These are phyloP conservation scores for Agaricus subrufescens DNA, from an alignment of 768 basidiomycete genomes.

Conservation along the genomic window DNA sequence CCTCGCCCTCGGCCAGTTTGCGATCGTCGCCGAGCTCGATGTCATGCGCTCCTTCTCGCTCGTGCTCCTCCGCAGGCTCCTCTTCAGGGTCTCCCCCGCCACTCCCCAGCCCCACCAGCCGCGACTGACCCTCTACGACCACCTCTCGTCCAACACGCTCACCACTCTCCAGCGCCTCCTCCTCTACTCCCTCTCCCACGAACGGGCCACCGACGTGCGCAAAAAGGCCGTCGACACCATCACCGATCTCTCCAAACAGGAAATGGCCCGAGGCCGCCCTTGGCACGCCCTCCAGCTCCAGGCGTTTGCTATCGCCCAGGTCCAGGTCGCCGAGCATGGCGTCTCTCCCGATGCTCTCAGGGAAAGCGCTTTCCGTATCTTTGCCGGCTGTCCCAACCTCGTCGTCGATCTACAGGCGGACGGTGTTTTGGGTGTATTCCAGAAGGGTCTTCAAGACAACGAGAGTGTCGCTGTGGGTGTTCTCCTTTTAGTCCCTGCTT, in stretches of 20 bases:
- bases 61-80: constrained; percentile 72
- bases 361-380: constrained; percentile 66
- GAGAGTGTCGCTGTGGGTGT: constrained; percentile 53
- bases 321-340: constrained; percentile 10
- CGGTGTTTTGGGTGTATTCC: constrained; percentile 60
- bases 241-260: constrained; percentile 70
- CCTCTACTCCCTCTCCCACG: constrained; percentile 63
- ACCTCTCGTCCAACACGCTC: constrained; percentile 62
- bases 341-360: constrained; percentile 28
- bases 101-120: constrained; percentile 11
- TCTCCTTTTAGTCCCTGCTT: not conserved
- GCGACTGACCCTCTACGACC: constrained; percentile 71
- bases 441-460: constrained; percentile 62
- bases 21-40: constrained; percentile 72
- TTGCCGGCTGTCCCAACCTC: constrained; percentile 70
- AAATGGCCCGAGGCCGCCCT: constrained; percentile 69
- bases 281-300: constrained; percentile 81
- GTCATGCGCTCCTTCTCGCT: constrained; percentile 86
- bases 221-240: constrained; percentile 72
- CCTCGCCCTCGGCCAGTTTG: constrained; percentile 75
- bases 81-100: constrained; percentile 56
- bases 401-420: constrained; percentile 74
- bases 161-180: constrained; percentile 68
- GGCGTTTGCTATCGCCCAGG: constrained; percentile 60
- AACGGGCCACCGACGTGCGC: constrained; percentile 53